phyloP scores from a whole-genome alignment of 345 rosid genomes.

The Syzygium aromaticum region DNA sequence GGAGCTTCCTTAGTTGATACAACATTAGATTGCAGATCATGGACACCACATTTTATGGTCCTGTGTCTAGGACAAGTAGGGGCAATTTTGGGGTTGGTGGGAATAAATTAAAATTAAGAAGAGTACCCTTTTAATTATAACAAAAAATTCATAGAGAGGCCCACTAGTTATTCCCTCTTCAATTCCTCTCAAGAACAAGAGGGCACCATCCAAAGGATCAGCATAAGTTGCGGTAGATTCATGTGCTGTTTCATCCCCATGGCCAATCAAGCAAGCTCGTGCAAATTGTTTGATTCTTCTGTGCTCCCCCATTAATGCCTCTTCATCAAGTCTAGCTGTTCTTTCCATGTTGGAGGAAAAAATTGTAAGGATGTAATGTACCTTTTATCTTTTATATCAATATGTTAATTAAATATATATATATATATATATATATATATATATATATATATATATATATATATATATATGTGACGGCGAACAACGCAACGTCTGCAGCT shows the following conservation, averaged over 20 bases:
- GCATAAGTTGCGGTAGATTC: background rate
- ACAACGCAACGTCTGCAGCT: background rate
- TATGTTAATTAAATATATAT: background rate
- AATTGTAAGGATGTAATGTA: background rate
- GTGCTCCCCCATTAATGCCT: background rate
- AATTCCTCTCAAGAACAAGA: background rate
- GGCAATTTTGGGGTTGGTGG: background rate
- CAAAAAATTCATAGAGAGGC: background rate
- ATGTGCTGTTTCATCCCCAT: background rate
- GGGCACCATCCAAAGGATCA: background rate
- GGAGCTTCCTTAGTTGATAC: background rate
- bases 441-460: background rate
- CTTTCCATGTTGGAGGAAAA: background rate
- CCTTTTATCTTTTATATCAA: background rate
- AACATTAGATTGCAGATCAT: background rate
- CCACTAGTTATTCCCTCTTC: background rate
- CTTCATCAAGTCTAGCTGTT: background rate
- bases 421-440: background rate
- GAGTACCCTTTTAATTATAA: background rate
- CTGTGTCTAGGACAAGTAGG: background rate
- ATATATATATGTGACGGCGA: background rate
- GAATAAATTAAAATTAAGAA: background rate
- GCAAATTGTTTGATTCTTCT: background rate
- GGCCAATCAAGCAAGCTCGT: background rate
- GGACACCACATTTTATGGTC: background rate